Conservation (phyloP, 192 early-diverging fungal genomes). For the Rhizophagus sp. region DNA sequence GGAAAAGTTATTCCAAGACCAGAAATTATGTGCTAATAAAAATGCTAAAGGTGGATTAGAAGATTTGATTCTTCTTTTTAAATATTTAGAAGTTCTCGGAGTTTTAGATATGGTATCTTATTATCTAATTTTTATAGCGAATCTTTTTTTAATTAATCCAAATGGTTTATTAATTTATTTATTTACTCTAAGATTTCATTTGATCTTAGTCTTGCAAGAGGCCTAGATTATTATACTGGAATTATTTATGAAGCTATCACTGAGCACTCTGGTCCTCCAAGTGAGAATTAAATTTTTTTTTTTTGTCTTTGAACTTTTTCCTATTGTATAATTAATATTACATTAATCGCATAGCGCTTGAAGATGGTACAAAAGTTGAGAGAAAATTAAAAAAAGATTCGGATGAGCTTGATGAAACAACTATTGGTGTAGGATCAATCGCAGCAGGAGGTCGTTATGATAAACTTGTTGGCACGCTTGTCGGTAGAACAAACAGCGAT, state of each 20-base stretch:
- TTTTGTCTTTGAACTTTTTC: neutral
- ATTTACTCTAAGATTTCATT: conserved; percentile 65
- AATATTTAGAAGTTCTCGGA: conserved; percentile 80
- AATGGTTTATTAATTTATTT: neutral
- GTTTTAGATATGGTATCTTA: conserved; percentile 56
- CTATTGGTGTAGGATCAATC: conserved; percentile 90
- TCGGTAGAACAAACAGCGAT: conserved; percentile 57
- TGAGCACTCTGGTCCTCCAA: conserved; percentile 56
- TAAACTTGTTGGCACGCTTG: conserved; percentile 96
- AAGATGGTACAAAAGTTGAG: conserved; percentile 43
- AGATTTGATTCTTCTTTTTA: conserved; percentile 86
- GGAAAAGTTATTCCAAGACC: conserved; percentile 65
- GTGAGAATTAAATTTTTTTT: conserved; percentile 33
- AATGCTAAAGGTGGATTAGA: conserved; percentile 77
- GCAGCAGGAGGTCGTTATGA: conserved; percentile 98
- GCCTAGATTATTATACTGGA: conserved; percentile 98
- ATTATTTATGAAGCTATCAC: conserved; percentile 97
- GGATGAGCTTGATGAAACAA: conserved; percentile 72
- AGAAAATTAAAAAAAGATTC: conserved; percentile 48
- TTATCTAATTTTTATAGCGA: neutral
- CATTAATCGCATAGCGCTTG: conserved; percentile 36
- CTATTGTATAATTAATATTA: neutral
- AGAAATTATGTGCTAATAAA: conserved; percentile 62
- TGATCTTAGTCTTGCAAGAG: conserved; percentile 94
- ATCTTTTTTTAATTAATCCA: neutral